Conservation (phyloP, 2,329 filamentous ascomycete genomes). For the Neonectria hederae region DNA sequence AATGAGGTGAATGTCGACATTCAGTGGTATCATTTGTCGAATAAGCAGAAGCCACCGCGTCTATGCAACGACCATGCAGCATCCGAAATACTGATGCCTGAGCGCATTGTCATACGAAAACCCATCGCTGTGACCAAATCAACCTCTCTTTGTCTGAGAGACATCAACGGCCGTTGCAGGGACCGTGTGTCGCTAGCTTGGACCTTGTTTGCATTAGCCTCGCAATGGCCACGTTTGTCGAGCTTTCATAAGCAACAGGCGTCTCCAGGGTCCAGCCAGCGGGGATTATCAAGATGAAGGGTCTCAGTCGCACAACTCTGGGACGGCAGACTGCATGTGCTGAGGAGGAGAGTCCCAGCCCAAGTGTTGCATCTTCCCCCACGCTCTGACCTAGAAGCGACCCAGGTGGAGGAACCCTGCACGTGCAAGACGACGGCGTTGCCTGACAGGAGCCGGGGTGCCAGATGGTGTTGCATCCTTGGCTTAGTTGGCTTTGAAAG, state of each 20-base stretch:
- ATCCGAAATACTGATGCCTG: neutral
- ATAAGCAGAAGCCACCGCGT: neutral
- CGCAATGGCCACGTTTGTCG: neutral
- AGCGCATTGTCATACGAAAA: neutral
- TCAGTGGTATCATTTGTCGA: conserved; percentile 9
- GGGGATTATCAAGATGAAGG: conserved; percentile 13
- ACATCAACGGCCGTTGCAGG: neutral
- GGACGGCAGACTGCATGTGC: conserved; percentile 13
- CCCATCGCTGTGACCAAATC: neutral
- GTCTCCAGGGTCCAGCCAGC: conserved; percentile 6
- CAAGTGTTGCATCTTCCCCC: conserved; percentile 3
- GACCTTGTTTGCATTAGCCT: conserved; percentile 1
- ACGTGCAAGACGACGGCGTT: conserved; percentile 2
- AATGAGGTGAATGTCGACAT: neutral
- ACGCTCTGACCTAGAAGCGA: neutral
- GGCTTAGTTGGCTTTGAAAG: conserved; percentile 13
- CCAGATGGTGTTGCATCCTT: neutral
- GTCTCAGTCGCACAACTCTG: conserved; percentile 8
- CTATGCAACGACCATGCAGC: conserved; percentile 5
- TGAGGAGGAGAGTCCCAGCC: conserved; percentile 12
- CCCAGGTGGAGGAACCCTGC: conserved; percentile 3
- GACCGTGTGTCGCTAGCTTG: neutral
- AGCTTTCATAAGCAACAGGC: neutral
- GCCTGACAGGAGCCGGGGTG: conserved; percentile 12
- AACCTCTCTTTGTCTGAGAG: neutral